Percentiles rank a stretch among this genome's conserved stretches.
These are phyloP conservation scores for Hibiscus trionum DNA, from an alignment of 345 rosid species.

Conservation along the genomic window DNA sequence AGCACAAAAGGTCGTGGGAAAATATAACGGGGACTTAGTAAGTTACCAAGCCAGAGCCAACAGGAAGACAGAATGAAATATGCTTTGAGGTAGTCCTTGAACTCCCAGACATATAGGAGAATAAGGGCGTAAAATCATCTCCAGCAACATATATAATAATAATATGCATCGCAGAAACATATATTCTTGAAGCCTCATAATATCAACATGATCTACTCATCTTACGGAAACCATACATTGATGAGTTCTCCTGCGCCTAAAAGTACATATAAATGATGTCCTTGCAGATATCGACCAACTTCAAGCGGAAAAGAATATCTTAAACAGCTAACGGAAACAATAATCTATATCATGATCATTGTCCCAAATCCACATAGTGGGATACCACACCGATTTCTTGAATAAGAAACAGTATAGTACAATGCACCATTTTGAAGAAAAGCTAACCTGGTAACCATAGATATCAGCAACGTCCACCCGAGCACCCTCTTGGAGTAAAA, in stretches of 20 bases:
- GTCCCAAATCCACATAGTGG: neutral
- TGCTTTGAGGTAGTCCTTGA: neutral
- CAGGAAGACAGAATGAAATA: neutral
- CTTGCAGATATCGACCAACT: neutral
- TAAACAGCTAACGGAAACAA: neutral
- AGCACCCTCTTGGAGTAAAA: conserved; percentile 86
- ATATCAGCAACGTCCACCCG: conserved; percentile 63
- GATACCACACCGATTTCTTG: neutral
- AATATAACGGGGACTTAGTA: neutral
- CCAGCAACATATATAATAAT: neutral
- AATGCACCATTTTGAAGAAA: neutral
- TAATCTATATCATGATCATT: neutral
- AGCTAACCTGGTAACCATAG: conserved; percentile 85
- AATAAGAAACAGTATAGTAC: too few species aligned
- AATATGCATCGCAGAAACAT: neutral
- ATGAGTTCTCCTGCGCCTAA: neutral
- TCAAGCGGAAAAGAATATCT: neutral
- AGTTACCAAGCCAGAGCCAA: neutral
- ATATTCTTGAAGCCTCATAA: neutral
- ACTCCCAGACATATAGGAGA: neutral
- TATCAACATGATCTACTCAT: neutral
- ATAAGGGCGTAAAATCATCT: neutral
- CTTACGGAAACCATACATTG: neutral
- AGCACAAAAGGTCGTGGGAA: neutral
- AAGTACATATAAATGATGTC: neutral